Conservation (phyloP, 345 rosid species). For the Cardamine resedifolia region DNA sequence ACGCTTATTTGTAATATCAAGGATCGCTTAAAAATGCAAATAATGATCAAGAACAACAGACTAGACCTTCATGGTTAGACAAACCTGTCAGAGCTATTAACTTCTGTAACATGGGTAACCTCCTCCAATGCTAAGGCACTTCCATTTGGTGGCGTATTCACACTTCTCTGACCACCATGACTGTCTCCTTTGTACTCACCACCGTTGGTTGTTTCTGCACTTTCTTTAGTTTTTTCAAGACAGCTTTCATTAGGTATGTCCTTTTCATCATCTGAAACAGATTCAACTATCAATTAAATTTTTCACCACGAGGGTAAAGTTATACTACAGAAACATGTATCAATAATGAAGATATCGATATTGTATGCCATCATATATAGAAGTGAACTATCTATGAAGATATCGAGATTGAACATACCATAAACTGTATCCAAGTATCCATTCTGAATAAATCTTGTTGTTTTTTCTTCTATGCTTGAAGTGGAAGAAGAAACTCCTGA, state of each 20-base stretch:
- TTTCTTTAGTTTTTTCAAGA: constrained; percentile 35
- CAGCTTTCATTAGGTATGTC: constrained; percentile 32
- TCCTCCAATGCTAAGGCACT: constrained; percentile 38
- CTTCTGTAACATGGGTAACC: constrained; percentile 34
- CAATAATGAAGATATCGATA: not conserved
- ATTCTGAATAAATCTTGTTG: constrained; percentile 59
- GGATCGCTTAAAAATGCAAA: not conserved
- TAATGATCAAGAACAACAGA: constrained; percentile 10
- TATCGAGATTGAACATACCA: constrained; percentile 46
- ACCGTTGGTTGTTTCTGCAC: constrained; percentile 29
- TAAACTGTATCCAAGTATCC: constrained; percentile 68
- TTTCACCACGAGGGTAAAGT: constrained; percentile 9
- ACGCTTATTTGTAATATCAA: not conserved
- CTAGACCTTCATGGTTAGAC: constrained; percentile 29
- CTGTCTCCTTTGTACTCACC: constrained; percentile 33
- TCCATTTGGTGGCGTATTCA: constrained; percentile 41
- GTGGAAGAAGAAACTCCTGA: constrained; percentile 30
- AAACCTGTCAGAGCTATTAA: constrained; percentile 47
- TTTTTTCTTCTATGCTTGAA: constrained; percentile 56
- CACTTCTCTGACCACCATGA: constrained; percentile 25
- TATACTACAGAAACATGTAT: constrained; percentile 10
- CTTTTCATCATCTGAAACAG: constrained; percentile 47
- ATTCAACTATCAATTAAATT: not conserved
- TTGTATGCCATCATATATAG: not conserved
- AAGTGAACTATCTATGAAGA: too few relatives aligned